Percentiles rank a stretch among this genome's conserved stretches.
Evolutionary conservation across 108 stramenopile species (phyloP).

Genomic region (Bacterosira constricta): DNA sequence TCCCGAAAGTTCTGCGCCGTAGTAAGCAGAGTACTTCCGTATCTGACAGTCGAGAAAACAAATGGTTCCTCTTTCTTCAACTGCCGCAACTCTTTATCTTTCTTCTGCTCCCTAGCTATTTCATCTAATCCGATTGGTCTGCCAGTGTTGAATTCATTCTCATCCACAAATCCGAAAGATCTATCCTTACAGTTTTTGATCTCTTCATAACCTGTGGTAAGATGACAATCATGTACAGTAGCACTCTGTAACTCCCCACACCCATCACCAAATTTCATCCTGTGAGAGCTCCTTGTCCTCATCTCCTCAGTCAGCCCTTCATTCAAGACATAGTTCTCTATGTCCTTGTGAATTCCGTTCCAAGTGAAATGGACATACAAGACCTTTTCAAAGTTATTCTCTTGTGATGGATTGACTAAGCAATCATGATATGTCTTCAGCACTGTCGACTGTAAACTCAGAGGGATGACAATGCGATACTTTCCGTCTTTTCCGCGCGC

Average conservation of each 20-base stretch:
- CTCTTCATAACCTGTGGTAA: too few species aligned
- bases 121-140: slow-evolving; percentile 42
- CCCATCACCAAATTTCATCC: neutral
- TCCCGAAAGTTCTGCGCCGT: slow-evolving; percentile 44
- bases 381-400: slow-evolving; percentile 39
- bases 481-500: slow-evolving; percentile 36
- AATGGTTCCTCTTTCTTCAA: slow-evolving; percentile 43
- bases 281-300: slow-evolving; percentile 11
- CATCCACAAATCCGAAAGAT: too few species aligned
- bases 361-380: slow-evolving; percentile 38
- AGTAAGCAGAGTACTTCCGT: slow-evolving; percentile 34
- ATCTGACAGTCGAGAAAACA: slow-evolving; percentile 41
- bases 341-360: slow-evolving; percentile 38
- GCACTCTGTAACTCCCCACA: too few species aligned
- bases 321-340: slow-evolving; percentile 27
- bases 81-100: slow-evolving; percentile 32
- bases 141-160: too few species aligned
- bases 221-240: too few species aligned
- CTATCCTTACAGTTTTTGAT: too few species aligned
- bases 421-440: slow-evolving; percentile 41
- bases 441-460: slow-evolving; percentile 28
- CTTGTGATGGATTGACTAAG: slow-evolving; percentile 28
- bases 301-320: slow-evolving; percentile 41
- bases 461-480: slow-evolving; percentile 34
- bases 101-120: slow-evolving; percentile 41